A percentile compares a stretch with the other conserved stretches of the same genome.
phyloP scores from a whole-genome alignment of 2,329 filamentous ascomycete species.

The Colletotrichum sp. region DNA sequence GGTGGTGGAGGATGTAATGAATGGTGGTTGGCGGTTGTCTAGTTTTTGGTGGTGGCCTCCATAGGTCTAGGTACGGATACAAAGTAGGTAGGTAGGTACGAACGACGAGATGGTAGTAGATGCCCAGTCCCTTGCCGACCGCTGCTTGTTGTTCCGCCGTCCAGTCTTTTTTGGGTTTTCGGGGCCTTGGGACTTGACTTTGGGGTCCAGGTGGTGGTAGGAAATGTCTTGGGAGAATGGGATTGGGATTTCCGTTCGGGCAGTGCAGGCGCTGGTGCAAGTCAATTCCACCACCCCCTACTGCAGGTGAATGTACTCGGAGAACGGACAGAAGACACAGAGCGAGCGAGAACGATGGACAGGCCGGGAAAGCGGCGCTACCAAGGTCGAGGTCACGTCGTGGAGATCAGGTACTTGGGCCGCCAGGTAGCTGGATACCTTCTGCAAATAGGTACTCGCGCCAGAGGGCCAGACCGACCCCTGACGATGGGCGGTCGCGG shows the following conservation, averaged over 20 bases:
- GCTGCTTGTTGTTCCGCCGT: background rate
- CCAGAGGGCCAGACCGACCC: background rate
- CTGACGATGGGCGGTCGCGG: background rate
- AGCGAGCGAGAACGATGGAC: constrained; percentile 7
- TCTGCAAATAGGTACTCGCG: background rate
- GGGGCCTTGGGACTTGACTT: background rate
- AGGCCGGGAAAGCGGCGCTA: constrained; percentile 9
- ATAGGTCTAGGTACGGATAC: background rate
- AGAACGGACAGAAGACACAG: constrained; percentile 8
- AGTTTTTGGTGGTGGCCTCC: background rate
- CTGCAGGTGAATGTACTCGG: background rate
- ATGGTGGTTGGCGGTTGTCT: background rate
- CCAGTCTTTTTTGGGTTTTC: background rate
- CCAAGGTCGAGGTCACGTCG: constrained; percentile 12
- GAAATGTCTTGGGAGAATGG: background rate
- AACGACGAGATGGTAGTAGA: background rate
- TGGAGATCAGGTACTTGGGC: constrained; percentile 13
- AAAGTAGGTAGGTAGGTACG: background rate
- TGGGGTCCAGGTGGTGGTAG: background rate
- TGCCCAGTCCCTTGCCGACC: background rate
- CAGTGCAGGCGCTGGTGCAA: background rate
- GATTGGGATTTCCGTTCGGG: background rate
- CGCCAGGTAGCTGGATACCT: constrained; percentile 1
- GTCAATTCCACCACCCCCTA: background rate
- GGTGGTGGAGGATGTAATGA: background rate